These are phyloP conservation scores for Colletotrichum salicis DNA, from an alignment of 2,329 filamentous ascomycete genomes.

Conservation along the genomic window DNA sequence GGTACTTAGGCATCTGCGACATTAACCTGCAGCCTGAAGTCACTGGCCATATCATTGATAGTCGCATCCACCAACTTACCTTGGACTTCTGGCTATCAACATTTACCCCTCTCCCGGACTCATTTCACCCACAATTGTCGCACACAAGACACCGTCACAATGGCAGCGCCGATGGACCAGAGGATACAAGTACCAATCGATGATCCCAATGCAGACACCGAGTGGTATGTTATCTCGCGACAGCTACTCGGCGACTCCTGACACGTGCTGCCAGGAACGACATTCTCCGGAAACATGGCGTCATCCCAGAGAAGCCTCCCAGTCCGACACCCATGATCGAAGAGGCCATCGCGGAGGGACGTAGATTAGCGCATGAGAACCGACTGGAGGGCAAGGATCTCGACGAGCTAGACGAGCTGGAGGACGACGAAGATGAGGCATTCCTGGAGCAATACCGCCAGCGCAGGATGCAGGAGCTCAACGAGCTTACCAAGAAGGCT, in stretches of 20 bases:
- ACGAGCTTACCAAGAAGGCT: slow-evolving; percentile 77
- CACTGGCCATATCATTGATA: background rate
- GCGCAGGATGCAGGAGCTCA: slow-evolving; percentile 87
- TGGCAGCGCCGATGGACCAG: slow-evolving; percentile 72
- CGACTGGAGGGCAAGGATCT: slow-evolving; percentile 93
- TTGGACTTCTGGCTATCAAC: background rate
- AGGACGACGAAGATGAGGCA: slow-evolving; percentile 93
- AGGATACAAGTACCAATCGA: slow-evolving; percentile 85
- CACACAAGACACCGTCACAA: slow-evolving; percentile 43
- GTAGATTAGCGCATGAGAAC: slow-evolving; percentile 88
- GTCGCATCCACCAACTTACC: background rate
- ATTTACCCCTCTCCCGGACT: background rate
- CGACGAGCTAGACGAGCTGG: slow-evolving; percentile 91
- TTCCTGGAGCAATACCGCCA: slow-evolving; percentile 90
- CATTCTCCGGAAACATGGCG: slow-evolving; percentile 93
- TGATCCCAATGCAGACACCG: slow-evolving; percentile 95
- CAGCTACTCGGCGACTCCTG: slow-evolving; percentile 31
- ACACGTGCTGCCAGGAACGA: slow-evolving; percentile 78
- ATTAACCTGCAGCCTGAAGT: slow-evolving; percentile 13
- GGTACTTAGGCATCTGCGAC: slow-evolving; percentile 17
- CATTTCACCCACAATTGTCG: background rate
- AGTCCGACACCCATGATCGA: slow-evolving; percentile 96
- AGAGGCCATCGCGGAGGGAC: slow-evolving; percentile 88
- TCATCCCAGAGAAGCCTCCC: slow-evolving; percentile 97
- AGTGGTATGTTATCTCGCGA: slow-evolving; percentile 74